These are phyloP conservation scores for Vanrija sp. DNA, from an alignment of 1,284 basidiomycete genomes.

Conservation along the genomic window DNA sequence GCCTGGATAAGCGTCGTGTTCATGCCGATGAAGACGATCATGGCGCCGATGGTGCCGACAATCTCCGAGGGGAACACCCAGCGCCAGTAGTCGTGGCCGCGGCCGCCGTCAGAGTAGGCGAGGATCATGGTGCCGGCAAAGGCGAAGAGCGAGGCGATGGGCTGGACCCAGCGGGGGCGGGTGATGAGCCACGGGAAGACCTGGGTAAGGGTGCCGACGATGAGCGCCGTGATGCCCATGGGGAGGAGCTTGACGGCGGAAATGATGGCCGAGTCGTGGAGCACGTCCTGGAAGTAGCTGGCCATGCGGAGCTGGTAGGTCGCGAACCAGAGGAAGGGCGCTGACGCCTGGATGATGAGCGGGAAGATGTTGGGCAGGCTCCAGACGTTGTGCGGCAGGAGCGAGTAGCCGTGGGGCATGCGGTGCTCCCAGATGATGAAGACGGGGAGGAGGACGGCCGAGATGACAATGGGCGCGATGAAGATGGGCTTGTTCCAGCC, in stretches of 20 bases:
- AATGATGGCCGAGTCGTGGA: conserved; percentile 39
- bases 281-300: conserved; percentile 43
- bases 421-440: conserved; percentile 31
- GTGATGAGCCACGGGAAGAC: conserved; percentile 37
- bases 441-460: conserved; percentile 14
- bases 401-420: conserved; percentile 35
- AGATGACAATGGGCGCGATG: conserved; percentile 41
- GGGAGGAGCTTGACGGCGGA: conserved; percentile 42
- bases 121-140: conserved; percentile 42
- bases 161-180: conserved; percentile 38
- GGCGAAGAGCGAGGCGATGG: conserved; percentile 28
- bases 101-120: conserved; percentile 38
- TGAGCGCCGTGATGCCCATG: conserved; percentile 41
- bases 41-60: conserved; percentile 39
- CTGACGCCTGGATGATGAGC: conserved; percentile 35
- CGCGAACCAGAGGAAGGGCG: conserved; percentile 31
- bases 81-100: conserved; percentile 42
- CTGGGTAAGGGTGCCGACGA: conserved; percentile 37
- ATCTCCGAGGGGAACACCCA: conserved; percentile 43
- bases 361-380: conserved; percentile 44
- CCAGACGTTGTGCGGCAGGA: conserved; percentile 46
- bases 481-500: conserved; percentile 44
- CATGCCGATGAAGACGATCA: conserved; percentile 45
- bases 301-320: conserved; percentile 42
- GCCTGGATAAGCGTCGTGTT: conserved; percentile 39